phyloP scores from a whole-genome alignment of 257 asterid species.

The Striga asiatica region DNA sequence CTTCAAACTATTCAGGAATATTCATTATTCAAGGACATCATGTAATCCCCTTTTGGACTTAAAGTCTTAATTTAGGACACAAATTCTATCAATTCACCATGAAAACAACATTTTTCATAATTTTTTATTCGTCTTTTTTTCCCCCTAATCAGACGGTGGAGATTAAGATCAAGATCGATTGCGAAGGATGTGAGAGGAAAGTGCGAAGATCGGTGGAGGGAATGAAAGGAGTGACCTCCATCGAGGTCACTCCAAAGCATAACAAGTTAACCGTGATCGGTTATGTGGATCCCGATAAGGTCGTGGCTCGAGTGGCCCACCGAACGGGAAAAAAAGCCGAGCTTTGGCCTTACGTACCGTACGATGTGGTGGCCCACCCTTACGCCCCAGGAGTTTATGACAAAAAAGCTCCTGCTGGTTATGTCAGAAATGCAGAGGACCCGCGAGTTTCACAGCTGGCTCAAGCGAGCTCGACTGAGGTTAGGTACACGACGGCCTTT shows the following conservation, averaged over 20 bases:
- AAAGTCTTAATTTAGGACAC: too few relatives aligned
- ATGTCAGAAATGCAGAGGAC: constrained; percentile 48
- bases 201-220: constrained; percentile 83
- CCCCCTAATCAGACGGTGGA: constrained; percentile 56
- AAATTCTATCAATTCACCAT: not conserved
- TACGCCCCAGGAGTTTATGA: constrained; percentile 83
- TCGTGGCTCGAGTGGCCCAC: constrained; percentile 73
- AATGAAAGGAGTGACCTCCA: constrained; percentile 85
- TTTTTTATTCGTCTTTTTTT: not conserved
- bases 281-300: constrained; percentile 75
- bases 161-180: constrained; percentile 84
- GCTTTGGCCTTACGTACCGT: constrained; percentile 96
- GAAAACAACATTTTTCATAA: not conserved
- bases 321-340: constrained; percentile 92
- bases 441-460: constrained; percentile 57
- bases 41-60: too few relatives aligned
- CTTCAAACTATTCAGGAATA: too few relatives aligned
- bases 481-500: constrained; percentile 91
- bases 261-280: constrained; percentile 86
- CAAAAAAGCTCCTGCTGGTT: constrained; percentile 90
- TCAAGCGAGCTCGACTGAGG: constrained; percentile 85
- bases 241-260: constrained; percentile 63
- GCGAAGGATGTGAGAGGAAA: constrained; percentile 92
- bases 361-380: constrained; percentile 86
- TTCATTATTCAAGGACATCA: too few relatives aligned